phyloP scores from a whole-genome alignment of 495 filamentous ascomycete genomes.

The Neurospora tetrasperma region DNA sequence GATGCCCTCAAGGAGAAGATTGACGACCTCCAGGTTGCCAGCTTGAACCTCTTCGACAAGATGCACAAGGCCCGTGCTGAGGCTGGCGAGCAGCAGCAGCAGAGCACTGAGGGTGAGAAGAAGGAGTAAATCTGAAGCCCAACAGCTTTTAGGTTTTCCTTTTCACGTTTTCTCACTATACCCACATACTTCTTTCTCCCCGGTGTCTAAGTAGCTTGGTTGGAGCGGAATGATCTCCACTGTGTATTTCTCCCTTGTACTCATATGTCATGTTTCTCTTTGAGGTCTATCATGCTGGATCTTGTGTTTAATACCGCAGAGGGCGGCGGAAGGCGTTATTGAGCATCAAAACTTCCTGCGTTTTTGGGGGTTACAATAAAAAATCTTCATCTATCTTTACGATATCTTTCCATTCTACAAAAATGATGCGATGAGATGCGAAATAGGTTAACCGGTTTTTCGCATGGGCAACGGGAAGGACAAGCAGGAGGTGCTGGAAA shows the following conservation, averaged over 20 bases:
- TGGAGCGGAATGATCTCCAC: slow-evolving; percentile 21
- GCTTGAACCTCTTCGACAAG: slow-evolving; percentile 97
- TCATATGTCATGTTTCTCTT: slow-evolving; percentile 27
- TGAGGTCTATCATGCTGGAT: slow-evolving; percentile 16
- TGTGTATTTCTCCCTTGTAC: slow-evolving; percentile 34
- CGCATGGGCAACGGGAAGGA: not conserved
- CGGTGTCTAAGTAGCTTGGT: slow-evolving; percentile 23
- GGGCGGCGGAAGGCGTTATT: slow-evolving; percentile 39
- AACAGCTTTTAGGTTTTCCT: slow-evolving; percentile 22
- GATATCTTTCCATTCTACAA: slow-evolving; percentile 6
- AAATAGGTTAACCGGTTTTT: not conserved
- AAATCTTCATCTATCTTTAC: slow-evolving; percentile 17
- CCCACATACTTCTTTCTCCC: slow-evolving; percentile 16
- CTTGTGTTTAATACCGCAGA: slow-evolving; percentile 28
- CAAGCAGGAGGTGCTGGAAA: not conserved
- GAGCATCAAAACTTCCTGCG: slow-evolving; percentile 34
- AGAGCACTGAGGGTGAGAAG: slow-evolving; percentile 70
- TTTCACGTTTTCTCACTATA: slow-evolving; percentile 15
- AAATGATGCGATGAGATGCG: not conserved
- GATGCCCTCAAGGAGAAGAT: slow-evolving; percentile 95
- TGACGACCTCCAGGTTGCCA: slow-evolving; percentile 91
- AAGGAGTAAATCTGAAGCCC: slow-evolving; percentile 44
- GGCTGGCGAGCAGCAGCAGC: slow-evolving; percentile 36
- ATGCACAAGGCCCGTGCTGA: slow-evolving; percentile 93
- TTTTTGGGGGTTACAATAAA: slow-evolving; percentile 17